Percentiles rank a stretch among this genome's conserved stretches.
phyloP scores from a whole-genome alignment of 176 grass and related monocot species.

The Cymbopogon citratus region DNA sequence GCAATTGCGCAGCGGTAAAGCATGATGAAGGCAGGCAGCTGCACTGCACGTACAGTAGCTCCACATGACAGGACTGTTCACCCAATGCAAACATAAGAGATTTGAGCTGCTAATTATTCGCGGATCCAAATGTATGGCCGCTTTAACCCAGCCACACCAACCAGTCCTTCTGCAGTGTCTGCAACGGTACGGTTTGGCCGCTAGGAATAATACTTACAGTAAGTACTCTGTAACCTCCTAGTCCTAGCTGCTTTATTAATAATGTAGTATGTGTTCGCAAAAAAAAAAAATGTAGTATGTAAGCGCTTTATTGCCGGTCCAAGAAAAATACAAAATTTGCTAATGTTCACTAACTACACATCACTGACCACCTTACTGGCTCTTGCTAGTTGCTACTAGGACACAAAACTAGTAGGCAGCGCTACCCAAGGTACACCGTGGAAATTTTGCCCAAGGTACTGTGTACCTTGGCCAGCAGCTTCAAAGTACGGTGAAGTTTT shows the following conservation, averaged over 20 bases:
- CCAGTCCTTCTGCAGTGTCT: background rate
- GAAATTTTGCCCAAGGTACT: background rate
- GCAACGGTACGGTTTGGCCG: background rate
- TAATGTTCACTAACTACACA: background rate
- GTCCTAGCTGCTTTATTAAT: too few species aligned
- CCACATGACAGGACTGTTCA: constrained; percentile 17
- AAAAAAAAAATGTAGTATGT: too few species aligned
- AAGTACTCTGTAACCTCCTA: too few species aligned
- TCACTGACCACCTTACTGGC: background rate
- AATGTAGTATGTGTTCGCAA: too few species aligned
- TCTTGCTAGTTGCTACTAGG: background rate
- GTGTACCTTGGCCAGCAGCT: background rate
- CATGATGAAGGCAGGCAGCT: background rate
- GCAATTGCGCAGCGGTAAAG: constrained; percentile 1
- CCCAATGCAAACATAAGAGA: background rate
- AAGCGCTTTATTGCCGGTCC: background rate
- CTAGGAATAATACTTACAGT: background rate
- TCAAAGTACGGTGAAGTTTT: background rate
- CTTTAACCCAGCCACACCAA: constrained; percentile 32
- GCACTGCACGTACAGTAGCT: background rate
- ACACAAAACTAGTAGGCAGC: background rate
- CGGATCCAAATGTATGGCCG: constrained; percentile 22
- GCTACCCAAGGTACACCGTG: background rate
- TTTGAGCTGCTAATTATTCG: background rate
- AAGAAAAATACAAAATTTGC: background rate